Evolutionary conservation across 257 asterid genomes (phyloP).

Genomic region (Coffea eugenioides): DNA sequence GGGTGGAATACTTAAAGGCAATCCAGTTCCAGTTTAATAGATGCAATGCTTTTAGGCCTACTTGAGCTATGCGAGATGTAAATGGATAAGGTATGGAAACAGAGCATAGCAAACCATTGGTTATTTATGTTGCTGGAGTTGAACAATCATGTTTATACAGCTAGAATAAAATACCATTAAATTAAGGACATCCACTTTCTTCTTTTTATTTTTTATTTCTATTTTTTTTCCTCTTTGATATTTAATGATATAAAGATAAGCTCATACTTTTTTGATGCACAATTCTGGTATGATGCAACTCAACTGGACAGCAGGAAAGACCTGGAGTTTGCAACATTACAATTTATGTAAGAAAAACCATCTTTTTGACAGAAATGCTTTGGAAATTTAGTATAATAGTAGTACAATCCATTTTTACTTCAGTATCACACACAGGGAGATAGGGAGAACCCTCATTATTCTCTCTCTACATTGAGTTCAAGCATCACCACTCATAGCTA

Average conservation of each 20-base stretch:
- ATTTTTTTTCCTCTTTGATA: not conserved
- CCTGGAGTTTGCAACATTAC: not conserved
- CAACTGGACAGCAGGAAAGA: not conserved
- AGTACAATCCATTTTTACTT: slow-evolving; percentile 9
- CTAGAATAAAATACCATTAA: not conserved
- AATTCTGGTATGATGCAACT: not conserved
- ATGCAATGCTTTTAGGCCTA: not conserved
- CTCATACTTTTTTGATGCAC: not conserved
- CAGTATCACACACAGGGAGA: slow-evolving; percentile 9
- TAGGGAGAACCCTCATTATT: slow-evolving; percentile 12
- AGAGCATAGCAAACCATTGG: not conserved
- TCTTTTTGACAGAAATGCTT: slow-evolving; percentile 10
- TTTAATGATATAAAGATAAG: not conserved
- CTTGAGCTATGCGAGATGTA: not conserved
- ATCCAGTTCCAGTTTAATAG: slow-evolving; percentile 39
- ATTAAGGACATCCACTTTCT: not conserved
- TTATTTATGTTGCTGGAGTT: not conserved
- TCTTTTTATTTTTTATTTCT: not conserved
- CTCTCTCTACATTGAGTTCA: slow-evolving; percentile 17
- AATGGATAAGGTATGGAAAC: slow-evolving; percentile 11
- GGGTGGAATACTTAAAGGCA: slow-evolving; percentile 72
- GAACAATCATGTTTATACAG: not conserved
- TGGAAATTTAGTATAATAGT: not conserved
- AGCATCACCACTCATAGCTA: slow-evolving; percentile 12
- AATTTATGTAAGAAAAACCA: not conserved